phyloP scores from a whole-genome alignment of 176 grass and related monocot species.

The Carex kokanica region DNA sequence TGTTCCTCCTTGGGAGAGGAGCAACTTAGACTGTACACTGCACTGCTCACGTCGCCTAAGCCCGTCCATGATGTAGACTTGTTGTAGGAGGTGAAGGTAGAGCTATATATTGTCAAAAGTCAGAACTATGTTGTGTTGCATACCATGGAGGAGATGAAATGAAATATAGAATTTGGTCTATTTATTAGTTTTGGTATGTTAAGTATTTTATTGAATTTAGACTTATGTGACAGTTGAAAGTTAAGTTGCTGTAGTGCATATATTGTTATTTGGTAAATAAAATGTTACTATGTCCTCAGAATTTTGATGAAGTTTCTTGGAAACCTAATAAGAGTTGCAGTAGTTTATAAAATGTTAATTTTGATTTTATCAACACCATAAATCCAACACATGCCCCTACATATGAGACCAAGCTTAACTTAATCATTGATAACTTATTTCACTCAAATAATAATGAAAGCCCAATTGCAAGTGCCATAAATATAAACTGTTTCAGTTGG shows the following conservation, averaged over 20 bases:
- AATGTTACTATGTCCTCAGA: neutral
- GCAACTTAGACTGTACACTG: constrained; percentile 77
- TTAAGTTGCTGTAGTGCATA: neutral
- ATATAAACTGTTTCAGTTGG: neutral
- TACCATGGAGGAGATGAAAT: neutral
- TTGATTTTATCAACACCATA: too few species aligned
- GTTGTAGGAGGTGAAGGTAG: neutral
- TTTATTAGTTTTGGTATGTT: neutral
- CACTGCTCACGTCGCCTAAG: constrained; percentile 73
- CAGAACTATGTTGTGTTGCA: neutral
- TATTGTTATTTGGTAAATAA: neutral
- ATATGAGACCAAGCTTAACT: neutral
- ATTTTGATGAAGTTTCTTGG: neutral
- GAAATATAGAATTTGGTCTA: neutral
- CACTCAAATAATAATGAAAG: neutral
- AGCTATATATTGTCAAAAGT: neutral
- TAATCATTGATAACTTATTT: neutral
- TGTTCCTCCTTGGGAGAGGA: constrained; percentile 82
- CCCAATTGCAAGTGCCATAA: neutral
- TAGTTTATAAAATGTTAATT: too few species aligned
- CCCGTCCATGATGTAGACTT: constrained; percentile 61
- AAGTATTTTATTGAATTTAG: neutral
- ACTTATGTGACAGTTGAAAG: neutral
- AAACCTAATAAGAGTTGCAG: neutral
- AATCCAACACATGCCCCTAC: too few species aligned